These are phyloP conservation scores for Mortierella sp. DNA, from an alignment of 371 early-diverging fungal species.

Conservation along the genomic window DNA sequence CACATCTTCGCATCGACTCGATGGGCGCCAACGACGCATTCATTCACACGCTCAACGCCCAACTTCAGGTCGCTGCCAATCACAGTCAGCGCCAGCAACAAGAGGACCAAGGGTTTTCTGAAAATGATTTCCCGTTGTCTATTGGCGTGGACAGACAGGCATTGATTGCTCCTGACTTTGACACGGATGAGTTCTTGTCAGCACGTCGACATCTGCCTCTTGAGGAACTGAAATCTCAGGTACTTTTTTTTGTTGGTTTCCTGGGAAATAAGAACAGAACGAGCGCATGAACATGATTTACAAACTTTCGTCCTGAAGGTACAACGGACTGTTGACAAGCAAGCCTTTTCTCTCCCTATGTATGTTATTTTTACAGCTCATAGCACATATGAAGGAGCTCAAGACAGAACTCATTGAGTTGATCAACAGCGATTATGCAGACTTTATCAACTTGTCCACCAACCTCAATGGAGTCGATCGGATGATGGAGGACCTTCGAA, in stretches of 20 bases:
- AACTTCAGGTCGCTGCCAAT: conserved; percentile 41
- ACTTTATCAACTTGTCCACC: conserved; percentile 84
- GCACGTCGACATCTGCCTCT: conserved; percentile 75
- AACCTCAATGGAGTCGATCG: conserved; percentile 83
- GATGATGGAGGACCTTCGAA: conserved; percentile 70
- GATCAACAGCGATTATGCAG: conserved; percentile 85
- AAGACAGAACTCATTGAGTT: conserved; percentile 84
- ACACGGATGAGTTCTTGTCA: conserved; percentile 72
- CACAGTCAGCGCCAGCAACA: conserved; percentile 16
- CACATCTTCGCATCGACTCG: conserved; percentile 53
- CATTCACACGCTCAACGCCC: conserved; percentile 45
- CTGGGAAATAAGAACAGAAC: too few species aligned
- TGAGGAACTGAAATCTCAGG: conserved; percentile 74
- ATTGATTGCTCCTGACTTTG: conserved; percentile 63
- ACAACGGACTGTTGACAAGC: too few species aligned
- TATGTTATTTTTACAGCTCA: conserved; percentile 52
- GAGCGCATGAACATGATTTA: too few species aligned
- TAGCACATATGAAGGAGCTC: conserved; percentile 66
- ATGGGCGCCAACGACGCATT: conserved; percentile 43
- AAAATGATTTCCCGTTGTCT: conserved; percentile 39
- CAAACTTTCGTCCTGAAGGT: too few species aligned
- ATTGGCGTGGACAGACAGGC: conserved; percentile 64
- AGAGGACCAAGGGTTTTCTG: conserved; percentile 9
- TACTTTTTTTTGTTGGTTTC: conserved; percentile 4
- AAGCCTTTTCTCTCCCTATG: too few species aligned